These are phyloP conservation scores for Pseudisothecium myosuroides DNA, from an alignment of 225 moss, liverwort and hornwort species.

Conservation along the genomic window DNA sequence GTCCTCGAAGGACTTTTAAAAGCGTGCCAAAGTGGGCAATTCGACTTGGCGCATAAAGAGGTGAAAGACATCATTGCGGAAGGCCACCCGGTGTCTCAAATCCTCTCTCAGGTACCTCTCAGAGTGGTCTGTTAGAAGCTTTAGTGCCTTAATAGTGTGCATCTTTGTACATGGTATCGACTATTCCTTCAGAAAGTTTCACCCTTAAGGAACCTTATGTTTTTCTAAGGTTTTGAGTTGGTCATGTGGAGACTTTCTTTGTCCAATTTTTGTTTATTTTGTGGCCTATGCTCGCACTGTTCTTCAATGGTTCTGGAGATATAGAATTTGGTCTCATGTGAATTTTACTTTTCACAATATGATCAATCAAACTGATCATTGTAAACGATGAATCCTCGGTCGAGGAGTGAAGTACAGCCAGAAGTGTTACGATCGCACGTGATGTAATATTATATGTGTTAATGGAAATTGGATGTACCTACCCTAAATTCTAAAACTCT, in stretches of 20 bases:
- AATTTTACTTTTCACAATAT: too few species aligned
- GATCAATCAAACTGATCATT: too few species aligned
- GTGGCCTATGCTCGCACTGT: neutral
- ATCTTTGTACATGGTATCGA: neutral
- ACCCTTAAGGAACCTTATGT: neutral
- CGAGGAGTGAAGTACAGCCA: neutral
- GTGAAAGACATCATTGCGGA: conserved; percentile 85
- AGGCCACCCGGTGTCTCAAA: conserved; percentile 76
- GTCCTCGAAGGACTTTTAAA: conserved; percentile 49
- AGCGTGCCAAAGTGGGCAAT: conserved; percentile 87
- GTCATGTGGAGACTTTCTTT: neutral
- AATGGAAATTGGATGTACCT: neutral
- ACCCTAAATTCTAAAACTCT: too few species aligned
- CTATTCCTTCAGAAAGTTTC: neutral
- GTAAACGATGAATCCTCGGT: too few species aligned
- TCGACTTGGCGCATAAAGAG: conserved; percentile 65
- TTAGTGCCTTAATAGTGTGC: neutral
- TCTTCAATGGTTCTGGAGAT: neutral
- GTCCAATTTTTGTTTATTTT: neutral
- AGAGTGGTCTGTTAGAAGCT: neutral
- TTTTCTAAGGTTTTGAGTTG: neutral
- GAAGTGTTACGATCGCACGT: neutral
- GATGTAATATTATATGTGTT: neutral
- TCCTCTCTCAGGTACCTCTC: conserved; percentile 58
- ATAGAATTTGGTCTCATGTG: too few species aligned